These are phyloP conservation scores for Aureobasidium zeae DNA, from an alignment of 2,329 filamentous ascomycete species.

Conservation along the genomic window DNA sequence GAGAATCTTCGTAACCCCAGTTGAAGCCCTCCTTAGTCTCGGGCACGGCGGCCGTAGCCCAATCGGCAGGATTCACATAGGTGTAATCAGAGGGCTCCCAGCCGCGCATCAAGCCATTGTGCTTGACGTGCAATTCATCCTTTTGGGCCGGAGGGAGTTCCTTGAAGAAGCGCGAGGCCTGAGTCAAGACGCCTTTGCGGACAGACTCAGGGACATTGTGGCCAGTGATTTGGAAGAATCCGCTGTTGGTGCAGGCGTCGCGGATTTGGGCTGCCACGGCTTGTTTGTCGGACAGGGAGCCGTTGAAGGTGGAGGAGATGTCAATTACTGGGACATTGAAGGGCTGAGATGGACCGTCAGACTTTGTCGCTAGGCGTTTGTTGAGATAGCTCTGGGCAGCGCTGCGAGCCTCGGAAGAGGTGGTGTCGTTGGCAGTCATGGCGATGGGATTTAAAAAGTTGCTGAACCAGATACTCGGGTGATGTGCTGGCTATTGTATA, in stretches of 20 bases:
- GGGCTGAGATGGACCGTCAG: not conserved
- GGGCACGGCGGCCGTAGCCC: constrained; percentile 25
- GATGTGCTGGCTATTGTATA: no score
- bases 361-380: constrained; percentile 4
- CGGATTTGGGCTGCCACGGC: constrained; percentile 34
- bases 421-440: not conserved
- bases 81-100: constrained; percentile 40
- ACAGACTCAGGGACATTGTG: constrained; percentile 19
- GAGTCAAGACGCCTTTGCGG: constrained; percentile 29
- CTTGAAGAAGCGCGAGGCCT: constrained; percentile 36
- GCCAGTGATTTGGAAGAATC: constrained; percentile 20
- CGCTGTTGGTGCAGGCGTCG: constrained; percentile 33
- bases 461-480: no score
- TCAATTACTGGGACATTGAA: constrained; percentile 32
- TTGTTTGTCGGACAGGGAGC: constrained; percentile 28
- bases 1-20: constrained; percentile 32
- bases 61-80: constrained; percentile 29
- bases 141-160: constrained; percentile 37
- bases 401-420: constrained; percentile 10
- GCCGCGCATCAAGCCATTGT: constrained; percentile 33
- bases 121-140: constrained; percentile 33
- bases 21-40: constrained; percentile 26
- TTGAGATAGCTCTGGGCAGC: constrained; percentile 15
- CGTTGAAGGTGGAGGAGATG: constrained; percentile 33
- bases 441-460: not conserved